Base-by-base conservation (phyloP, 2,329 filamentous ascomycete species). In the Huntiella decipiens region DNA sequence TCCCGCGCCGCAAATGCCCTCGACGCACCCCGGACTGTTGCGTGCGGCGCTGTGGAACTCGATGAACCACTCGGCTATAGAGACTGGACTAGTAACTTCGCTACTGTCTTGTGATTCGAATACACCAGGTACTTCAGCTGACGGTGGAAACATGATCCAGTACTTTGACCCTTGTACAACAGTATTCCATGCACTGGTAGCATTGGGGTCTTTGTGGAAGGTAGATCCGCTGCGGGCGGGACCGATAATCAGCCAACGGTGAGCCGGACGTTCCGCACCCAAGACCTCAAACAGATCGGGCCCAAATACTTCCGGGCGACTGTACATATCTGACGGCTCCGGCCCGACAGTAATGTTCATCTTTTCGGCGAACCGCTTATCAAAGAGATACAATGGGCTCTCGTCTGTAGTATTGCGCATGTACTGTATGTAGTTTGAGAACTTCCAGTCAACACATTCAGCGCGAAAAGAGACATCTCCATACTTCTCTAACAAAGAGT, bases 131-230 rank as follows among this genome's bases (percentile, higher is more conserved):
- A 91, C 86, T 3, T 77, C 69, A 0, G 77, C 73, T 0, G 75
- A 75, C 0, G 82, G 80, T 0, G 85, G 86, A 57, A 96, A 96
- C 85, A 96, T 92, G 60, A 96, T 88, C 88, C 91, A 96, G 66
- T 96, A 96, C 58, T 96, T 96, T 32, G 79, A 75, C 4, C 88
- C 91, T 49, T 80, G 76, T 22, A 96, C 67, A 11, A 95, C 84
- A 1, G 87, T 88, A 58, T 96, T 96, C 91, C 88, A 96, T 0
- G 91, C 88, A 54, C 77, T 80, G 13, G 75, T 79, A 13, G 63
- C 78, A 53, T 79, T 80, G 16, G 76, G 75, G 50, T 80, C 76
- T 58, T 95, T 95, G 66, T 96, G 88, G 58, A 95, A 96, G 4
- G 87, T 95, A 53, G 83, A 92, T 28, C 88, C 88, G 56, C 84